A percentile compares a stretch with the other conserved stretches of the same genome.
phyloP scores from a whole-genome alignment of 2,329 filamentous ascomycete genomes.

The Ophioceras dolichostomum region DNA sequence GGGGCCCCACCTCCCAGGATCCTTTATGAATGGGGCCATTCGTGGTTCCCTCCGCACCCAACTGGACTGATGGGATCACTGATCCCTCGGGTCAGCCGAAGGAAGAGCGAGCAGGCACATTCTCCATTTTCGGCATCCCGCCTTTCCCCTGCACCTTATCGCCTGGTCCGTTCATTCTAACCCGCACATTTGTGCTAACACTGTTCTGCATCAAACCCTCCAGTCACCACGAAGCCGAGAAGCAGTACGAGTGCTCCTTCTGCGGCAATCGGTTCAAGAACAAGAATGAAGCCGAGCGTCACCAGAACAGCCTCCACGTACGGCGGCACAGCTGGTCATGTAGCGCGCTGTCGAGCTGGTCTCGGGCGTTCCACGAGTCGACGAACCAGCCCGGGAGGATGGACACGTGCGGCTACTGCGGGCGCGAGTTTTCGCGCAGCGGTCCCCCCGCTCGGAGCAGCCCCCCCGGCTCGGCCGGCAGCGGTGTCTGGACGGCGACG shows the following conservation, averaged over 20 bases:
- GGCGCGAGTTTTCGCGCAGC: conserved; percentile 64
- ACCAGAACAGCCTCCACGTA: conserved; percentile 90
- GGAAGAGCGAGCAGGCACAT: too few relatives aligned
- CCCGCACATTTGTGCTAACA: conserved; percentile 11
- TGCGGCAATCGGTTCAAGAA: conserved; percentile 97
- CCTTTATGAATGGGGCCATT: too few relatives aligned
- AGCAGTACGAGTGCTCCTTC: conserved; percentile 88
- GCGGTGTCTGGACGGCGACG: conserved; percentile 37
- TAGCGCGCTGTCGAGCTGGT: conserved; percentile 65
- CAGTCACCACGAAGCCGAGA: conserved; percentile 84
- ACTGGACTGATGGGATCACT: too few relatives aligned
- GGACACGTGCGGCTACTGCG: conserved; percentile 91
- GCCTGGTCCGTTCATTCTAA: too few relatives aligned
- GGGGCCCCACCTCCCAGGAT: too few relatives aligned
- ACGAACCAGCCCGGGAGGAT: conserved; percentile 50
- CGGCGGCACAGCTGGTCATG: conserved; percentile 95
- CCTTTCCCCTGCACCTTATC: too few relatives aligned
- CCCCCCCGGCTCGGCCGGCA: conserved; percentile 15
- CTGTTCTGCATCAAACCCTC: too few relatives aligned
- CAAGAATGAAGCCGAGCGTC: conserved; percentile 94
- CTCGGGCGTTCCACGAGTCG: conserved; percentile 80
- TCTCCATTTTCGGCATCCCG: too few relatives aligned
- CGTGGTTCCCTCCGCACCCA: too few relatives aligned
- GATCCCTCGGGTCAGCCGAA: too few relatives aligned
- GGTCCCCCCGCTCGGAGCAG: conserved; percentile 16